phyloP scores from a whole-genome alignment of 1,284 basidiomycete genomes.

The Waitea zeae region DNA sequence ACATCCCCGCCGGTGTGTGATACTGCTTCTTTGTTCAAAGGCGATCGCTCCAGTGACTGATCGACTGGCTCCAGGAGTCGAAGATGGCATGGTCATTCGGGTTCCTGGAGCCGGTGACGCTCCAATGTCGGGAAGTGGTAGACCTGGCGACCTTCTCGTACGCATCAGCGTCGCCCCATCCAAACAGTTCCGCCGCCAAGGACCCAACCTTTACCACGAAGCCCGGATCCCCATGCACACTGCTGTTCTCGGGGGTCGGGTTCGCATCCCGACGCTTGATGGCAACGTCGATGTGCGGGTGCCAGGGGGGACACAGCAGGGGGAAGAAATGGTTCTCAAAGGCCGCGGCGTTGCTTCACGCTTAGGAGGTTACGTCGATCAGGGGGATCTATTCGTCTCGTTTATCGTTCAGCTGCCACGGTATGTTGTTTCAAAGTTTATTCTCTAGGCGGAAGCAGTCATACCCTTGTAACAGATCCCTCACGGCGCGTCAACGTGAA shows the following conservation, averaged over 20 bases:
- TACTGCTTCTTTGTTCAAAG: slow-evolving; percentile 1
- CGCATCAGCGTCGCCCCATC: slow-evolving; percentile 76
- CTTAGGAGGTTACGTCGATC: slow-evolving; percentile 34
- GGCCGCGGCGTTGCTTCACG: slow-evolving; percentile 72
- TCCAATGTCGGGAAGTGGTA: slow-evolving; percentile 64
- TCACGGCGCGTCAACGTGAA: slow-evolving; percentile 72
- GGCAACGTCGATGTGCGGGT: slow-evolving; percentile 93
- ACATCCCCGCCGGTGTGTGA: slow-evolving; percentile 68
- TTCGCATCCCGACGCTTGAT: slow-evolving; percentile 89
- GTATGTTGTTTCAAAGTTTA: slow-evolving; percentile 25
- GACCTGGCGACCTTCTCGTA: slow-evolving; percentile 76
- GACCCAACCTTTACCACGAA: slow-evolving; percentile 82
- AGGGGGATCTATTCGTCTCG: slow-evolving; percentile 83
- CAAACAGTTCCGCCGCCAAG: slow-evolving; percentile 82
- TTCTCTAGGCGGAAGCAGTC: slow-evolving; percentile 8
- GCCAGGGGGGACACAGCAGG: slow-evolving; percentile 87
- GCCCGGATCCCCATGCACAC: slow-evolving; percentile 85
- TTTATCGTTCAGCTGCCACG: slow-evolving; percentile 85
- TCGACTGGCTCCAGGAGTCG: slow-evolving; percentile 50
- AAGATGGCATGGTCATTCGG: slow-evolving; percentile 92
- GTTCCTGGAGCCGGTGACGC: slow-evolving; percentile 78
- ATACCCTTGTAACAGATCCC: slow-evolving; percentile 31
- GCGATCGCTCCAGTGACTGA: slow-evolving; percentile 5
- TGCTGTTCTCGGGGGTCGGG: slow-evolving; percentile 83
- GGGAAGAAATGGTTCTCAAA: slow-evolving; percentile 92